phyloP scores from a whole-genome alignment of 306 rosid species.

The Castanospermum australe region DNA sequence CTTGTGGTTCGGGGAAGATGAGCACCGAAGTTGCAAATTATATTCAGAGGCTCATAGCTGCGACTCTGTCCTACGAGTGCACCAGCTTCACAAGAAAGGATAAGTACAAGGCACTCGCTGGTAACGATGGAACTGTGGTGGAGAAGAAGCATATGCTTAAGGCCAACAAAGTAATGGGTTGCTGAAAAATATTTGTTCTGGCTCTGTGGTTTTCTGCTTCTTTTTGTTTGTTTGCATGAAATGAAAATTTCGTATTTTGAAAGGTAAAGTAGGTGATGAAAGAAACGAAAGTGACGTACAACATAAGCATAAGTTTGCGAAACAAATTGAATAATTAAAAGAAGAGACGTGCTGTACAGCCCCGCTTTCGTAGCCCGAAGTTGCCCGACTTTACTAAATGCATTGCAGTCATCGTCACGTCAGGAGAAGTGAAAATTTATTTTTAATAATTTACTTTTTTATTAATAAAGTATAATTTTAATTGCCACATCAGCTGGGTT shows the following conservation, averaged over 20 bases:
- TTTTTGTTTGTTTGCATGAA: background rate
- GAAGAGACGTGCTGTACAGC: too few species aligned
- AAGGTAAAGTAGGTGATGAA: background rate
- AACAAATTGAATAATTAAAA: background rate
- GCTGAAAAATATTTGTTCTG: constrained; percentile 27
- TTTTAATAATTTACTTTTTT: too few species aligned
- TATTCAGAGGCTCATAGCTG: constrained; percentile 76
- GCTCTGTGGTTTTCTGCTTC: background rate
- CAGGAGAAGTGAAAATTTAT: too few species aligned
- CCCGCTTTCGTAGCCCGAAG: too few species aligned
- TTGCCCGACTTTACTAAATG: too few species aligned
- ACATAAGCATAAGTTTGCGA: background rate
- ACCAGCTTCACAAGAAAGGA: constrained; percentile 74
- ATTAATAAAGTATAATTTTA: too few species aligned
- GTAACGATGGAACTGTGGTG: constrained; percentile 71
- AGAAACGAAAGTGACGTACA: background rate
- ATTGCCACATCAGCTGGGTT: too few species aligned
- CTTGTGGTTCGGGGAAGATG: constrained; percentile 53
- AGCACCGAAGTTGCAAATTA: constrained; percentile 90
- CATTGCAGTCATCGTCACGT: too few species aligned
- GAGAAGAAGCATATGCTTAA: constrained; percentile 43
- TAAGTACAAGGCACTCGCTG: constrained; percentile 78
- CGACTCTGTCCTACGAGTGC: constrained; percentile 72
- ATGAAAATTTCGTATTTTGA: background rate
- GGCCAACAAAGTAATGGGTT: constrained; percentile 63